Evolutionary conservation across 345 rosid genomes (phyloP), one percentile per base, ranked within the genome.

Genomic region (Atalantia buxifolia): DNA sequence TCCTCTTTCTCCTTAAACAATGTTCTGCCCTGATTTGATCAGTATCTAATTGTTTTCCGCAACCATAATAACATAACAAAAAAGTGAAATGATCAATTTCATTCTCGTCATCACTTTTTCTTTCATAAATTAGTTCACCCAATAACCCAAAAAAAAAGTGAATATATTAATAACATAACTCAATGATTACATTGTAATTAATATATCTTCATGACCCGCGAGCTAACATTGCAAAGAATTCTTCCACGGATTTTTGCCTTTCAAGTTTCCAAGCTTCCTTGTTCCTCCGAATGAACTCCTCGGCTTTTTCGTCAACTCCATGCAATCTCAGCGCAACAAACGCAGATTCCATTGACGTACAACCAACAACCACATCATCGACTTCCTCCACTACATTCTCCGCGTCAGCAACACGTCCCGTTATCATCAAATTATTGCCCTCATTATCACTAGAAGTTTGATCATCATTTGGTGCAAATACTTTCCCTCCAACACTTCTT

Each of bases 291-390:
- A 78, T 81, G 56, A 73, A 81, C 9, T 74, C 81, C 68, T 81
- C 81, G 3, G 84, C 84, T 38, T 31, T 78, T 16, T 79, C 84
- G 21, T 81, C 84, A 12, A 81, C 76, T 36, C 45, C 84, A n/a
- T 72, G 14, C 69, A 72, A 30, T 76, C 33, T 61, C 19, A 38
- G 1, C 9, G 57, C 18, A 25, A 72, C 13, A 33, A 62, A n/a
- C 9, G 10, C 25, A 24, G 72, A 45, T 6, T 69, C 72, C 7
- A 68, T 24, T 9, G 56, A 40, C 31, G 55, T 45, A 45, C 50
- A 45, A 45, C 50, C 25, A 40, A 22, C 55, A 42, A 13, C 30
- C 7, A 5, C 42, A 22, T n/a, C 53, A 2, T 50, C 3, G 8
- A 71, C 75, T 3, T 18, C 50, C 5, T 63, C 63, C 8, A 9